Base-by-base conservation (phyloP, 2,329 filamentous ascomycete species). In the Paraphaeosphaeria sporulosa region DNA sequence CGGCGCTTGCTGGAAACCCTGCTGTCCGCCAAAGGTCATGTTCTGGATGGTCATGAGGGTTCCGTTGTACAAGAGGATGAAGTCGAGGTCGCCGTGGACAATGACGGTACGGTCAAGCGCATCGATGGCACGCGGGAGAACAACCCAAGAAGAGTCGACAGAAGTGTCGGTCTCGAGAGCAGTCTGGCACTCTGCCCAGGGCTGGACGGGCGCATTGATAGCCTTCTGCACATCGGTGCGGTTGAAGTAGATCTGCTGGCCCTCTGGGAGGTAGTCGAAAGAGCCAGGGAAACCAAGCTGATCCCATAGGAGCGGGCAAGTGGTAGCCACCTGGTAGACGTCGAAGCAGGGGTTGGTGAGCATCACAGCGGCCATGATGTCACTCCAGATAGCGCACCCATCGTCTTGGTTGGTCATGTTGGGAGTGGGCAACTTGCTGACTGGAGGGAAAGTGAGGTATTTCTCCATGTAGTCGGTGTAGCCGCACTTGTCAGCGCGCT, bases 291-390 rank as follows among this genome's bases (percentile, higher is more conserved):
- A 89, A 17, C 87, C 87, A 2, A 94, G 81, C 0, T 90, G 86
- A 59, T 93, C 88, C 84, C 87, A 92, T 1, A 86, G 80, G 2
- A 88, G 65, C 0, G 92, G 92, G 72, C 92, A 95, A 13, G 88
- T 90, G 4, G 87, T 88, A 2, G 86, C 86, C 15, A 94, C 85
- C 53, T 90, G 86, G 78, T 94, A 95, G 12, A 91, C 80, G 73
- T 93, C 87, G 78, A 90, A 96, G 80, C 92, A 95, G 0, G 92
- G 92, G 78, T 95, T 95, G 36, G 86, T 76, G 1, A 80, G 71
- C 4, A 81, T 63, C 8, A 84, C 84, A 32, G 87, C 89, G 0
- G 81, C 65, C 67, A 80, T 80, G 32, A 91, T 84, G 23, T 84
- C 79, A 59, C 83, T 75, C 68, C 84, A 90, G 21, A 92, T 69